Conservation (phyloP, 768 basidiomycete genomes). For the Hemileccinum impolitum region DNA sequence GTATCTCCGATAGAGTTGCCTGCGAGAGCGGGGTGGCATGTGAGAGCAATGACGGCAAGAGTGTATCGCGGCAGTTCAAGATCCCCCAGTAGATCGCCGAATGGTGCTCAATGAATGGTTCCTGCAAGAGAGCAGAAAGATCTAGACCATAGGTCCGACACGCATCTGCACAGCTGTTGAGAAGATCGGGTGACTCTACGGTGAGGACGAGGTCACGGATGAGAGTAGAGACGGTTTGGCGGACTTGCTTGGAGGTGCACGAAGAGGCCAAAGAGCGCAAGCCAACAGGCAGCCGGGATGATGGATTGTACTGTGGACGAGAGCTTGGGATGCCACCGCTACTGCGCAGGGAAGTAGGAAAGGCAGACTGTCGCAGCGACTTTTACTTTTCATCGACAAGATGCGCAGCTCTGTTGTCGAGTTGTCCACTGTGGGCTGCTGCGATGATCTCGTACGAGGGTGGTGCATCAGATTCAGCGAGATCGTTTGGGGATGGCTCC, state of each 20-base stretch:
- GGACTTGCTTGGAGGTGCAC: conserved; percentile 44
- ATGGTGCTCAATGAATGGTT: conserved; percentile 59
- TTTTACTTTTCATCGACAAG: conserved; percentile 19
- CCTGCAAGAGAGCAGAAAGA: conserved; percentile 56
- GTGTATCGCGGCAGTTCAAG: conserved; percentile 43
- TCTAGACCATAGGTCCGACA: conserved; percentile 49
- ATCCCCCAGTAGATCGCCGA: conserved; percentile 75
- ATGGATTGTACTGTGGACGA: conserved; percentile 3
- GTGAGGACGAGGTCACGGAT: conserved; percentile 51
- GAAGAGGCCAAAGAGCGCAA: conserved; percentile 17
- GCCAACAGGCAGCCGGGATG: conserved; percentile 15
- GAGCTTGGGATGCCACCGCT: not conserved
- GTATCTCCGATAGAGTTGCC: conserved; percentile 55
- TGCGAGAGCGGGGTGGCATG: conserved; percentile 44
- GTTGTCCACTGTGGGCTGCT: not conserved
- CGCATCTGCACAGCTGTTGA: conserved; percentile 50
- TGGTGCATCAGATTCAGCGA: conserved; percentile 13
- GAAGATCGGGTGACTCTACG: conserved; percentile 15
- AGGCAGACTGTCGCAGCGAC: not conserved
- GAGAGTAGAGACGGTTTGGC: conserved; percentile 49
- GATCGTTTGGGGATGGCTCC: no score
- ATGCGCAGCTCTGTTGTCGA: not conserved
- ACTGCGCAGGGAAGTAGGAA: not conserved
- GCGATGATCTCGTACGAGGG: conserved; percentile 25
- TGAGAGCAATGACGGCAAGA: conserved; percentile 50